Base-by-base conservation (phyloP, 2,329 filamentous ascomycete genomes). In the Verticillium dahliae region DNA sequence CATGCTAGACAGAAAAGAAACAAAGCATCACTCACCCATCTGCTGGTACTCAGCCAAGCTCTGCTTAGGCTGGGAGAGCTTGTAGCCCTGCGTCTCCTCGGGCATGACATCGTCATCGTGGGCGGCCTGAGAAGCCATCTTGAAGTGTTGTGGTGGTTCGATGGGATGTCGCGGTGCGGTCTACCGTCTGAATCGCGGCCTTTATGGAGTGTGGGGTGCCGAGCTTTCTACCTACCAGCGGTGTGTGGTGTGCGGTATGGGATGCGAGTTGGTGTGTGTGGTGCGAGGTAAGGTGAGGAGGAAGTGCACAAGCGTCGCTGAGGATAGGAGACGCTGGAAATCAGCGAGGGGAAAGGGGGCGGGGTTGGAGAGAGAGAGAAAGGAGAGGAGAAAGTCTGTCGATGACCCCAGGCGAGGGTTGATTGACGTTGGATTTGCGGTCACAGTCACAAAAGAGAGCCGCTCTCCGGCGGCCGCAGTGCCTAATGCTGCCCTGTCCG, bases 31-130 rank as follows among this genome's bases (percentile, higher is more conserved):
- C 90, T 73, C 82, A 96, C 92, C 95, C 79, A 99, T 90, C 76
- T 97, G 84, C 73, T 94, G 85, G 80, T 97, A 97, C 78, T 97
- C 91, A 67, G 94, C 91, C 73, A 99, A 84, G 70, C 91, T 96
- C 86, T 98, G 97, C 89, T 97, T 97, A 65, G 84, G 84, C 86
- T 97, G 92, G 69, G 92, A 93, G 74, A 97, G 90, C 87, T 96
- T 97, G 89, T 97, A 98, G 75, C 94, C 94, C 80, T 93, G 89
- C 68, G 93, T 97, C 80, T 89, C 85, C 81, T 95, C 90, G 66
- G 92, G 89, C 76, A 90, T 82, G 68, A 94, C 86, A 72, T 98
- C 94, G 65, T 97, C 92, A 67, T 88, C 81, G 72, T 85, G 80
- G 15, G 15, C 33, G 55, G 34, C 15, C 4, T 18, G 18, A 70